Evolutionary conservation across 352 stramenopile genomes (phyloP).

Genomic region (Pythium aquatile): DNA sequence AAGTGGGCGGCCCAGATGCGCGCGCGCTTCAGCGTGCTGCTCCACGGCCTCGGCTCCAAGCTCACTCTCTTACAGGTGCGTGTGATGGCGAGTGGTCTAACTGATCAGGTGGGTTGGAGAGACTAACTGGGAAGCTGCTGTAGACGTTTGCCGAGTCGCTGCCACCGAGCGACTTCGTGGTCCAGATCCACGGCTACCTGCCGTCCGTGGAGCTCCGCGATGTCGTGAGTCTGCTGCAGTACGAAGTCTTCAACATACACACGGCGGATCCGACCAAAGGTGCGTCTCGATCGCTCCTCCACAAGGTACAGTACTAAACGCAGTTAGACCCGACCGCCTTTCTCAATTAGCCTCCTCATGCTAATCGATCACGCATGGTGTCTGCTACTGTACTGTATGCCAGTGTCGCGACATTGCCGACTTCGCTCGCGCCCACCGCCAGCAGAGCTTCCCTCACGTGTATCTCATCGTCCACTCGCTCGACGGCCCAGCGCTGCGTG

Average conservation of each 20-base stretch:
- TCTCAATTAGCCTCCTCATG: not conserved
- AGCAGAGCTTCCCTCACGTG: constrained; percentile 4
- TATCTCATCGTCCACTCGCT: constrained; percentile 23
- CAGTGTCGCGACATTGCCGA: constrained; percentile 21
- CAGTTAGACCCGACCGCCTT: not conserved
- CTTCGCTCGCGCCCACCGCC: constrained; percentile 13
- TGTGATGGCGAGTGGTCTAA: not conserved
- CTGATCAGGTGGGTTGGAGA: too few relatives aligned
- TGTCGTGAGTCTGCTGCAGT: constrained; percentile 11
- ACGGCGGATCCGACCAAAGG: not conserved
- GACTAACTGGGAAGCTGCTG: too few relatives aligned
- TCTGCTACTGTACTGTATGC: too few relatives aligned
- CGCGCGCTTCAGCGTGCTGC: constrained; percentile 21
- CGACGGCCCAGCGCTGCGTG: constrained; percentile 16
- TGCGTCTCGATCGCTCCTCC: constrained; percentile 5
- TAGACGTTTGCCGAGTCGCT: constrained; percentile 17
- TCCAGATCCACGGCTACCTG: constrained; percentile 23
- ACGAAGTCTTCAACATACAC: constrained; percentile 15
- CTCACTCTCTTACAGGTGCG: constrained; percentile 18
- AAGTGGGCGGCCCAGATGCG: constrained; percentile 13
- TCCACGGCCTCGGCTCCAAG: constrained; percentile 25
- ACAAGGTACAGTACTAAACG: constrained; percentile 8
- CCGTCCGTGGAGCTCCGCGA: constrained; percentile 10
- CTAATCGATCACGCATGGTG: too few relatives aligned
- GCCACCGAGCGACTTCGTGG: constrained; percentile 11